A percentile compares a stretch with the other conserved stretches of the same genome.
These are phyloP conservation scores for Polyporus arcularius DNA, from an alignment of 768 basidiomycete species.

Conservation along the genomic window DNA sequence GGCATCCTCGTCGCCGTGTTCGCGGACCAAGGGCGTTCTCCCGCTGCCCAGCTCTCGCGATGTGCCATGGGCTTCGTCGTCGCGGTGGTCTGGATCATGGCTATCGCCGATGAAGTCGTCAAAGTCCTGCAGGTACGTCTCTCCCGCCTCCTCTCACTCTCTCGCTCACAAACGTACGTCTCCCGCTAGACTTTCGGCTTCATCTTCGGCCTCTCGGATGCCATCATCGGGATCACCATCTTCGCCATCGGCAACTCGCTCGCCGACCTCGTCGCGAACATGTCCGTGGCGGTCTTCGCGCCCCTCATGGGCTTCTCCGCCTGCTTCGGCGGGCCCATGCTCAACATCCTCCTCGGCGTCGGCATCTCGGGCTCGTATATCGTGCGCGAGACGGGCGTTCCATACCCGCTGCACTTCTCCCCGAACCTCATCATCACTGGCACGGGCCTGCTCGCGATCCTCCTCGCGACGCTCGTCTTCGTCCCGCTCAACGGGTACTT, in stretches of 20 bases:
- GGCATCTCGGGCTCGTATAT: conserved; percentile 91
- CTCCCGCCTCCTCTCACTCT: neutral
- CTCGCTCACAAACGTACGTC: no score
- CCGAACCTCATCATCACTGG: conserved; percentile 83
- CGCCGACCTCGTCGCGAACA: conserved; percentile 96
- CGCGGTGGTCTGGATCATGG: conserved; percentile 97
- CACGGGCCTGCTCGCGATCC: conserved; percentile 74
- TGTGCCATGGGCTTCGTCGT: conserved; percentile 92
- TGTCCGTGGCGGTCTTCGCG: conserved; percentile 91
- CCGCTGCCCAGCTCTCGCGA: conserved; percentile 62
- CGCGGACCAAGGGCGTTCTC: conserved; percentile 58
- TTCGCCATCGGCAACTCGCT: conserved; percentile 97
- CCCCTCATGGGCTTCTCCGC: conserved; percentile 96
- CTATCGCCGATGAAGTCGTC: conserved; percentile 95
- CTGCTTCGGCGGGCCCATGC: conserved; percentile 92
- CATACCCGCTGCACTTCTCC: conserved; percentile 78
- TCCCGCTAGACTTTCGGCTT: conserved; percentile 77
- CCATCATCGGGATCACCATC: conserved; percentile 94
- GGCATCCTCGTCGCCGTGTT: conserved; percentile 61
- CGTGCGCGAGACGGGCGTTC: conserved; percentile 59
- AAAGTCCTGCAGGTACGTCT: conserved; percentile 78
- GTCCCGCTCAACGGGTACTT: conserved; percentile 86
- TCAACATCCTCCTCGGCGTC: conserved; percentile 88
- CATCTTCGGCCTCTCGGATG: conserved; percentile 94
- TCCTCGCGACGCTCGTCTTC: conserved; percentile 74